These are phyloP conservation scores for Suillus americanus DNA, from an alignment of 768 basidiomycete species.

Conservation along the genomic window DNA sequence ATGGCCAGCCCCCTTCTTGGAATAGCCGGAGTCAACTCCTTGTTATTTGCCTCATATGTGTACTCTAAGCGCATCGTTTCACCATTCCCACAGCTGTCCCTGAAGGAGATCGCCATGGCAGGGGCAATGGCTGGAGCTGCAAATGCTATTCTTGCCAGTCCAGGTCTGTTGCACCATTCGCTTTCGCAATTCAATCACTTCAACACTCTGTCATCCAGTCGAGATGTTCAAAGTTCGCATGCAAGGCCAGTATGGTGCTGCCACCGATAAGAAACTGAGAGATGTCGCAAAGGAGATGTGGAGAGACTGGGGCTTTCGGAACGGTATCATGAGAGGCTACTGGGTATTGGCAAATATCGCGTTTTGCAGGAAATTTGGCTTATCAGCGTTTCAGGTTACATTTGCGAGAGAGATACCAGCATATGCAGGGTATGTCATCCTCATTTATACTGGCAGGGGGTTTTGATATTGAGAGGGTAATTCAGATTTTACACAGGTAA, in stretches of 20 bases:
- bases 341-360: constrained; percentile 58
- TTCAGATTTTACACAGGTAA: constrained; percentile 68
- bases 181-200: not conserved
- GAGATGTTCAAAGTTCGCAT: constrained; percentile 99
- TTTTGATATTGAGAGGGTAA: constrained; percentile 2
- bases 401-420: constrained; percentile 93
- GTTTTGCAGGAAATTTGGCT: not conserved
- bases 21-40: constrained; percentile 93
- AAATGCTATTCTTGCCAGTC: constrained; percentile 89
- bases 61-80: constrained; percentile 79
- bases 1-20: constrained; percentile 91
- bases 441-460: not conserved
- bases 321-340: constrained; percentile 95
- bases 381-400: constrained; percentile 58
- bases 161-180: constrained; percentile 48
- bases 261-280: constrained; percentile 75
- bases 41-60: constrained; percentile 92
- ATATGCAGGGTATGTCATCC: constrained; percentile 66
- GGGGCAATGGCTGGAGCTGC: constrained; percentile 92
- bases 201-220: constrained; percentile 42
- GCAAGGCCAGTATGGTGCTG: constrained; percentile 91
- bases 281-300: constrained; percentile 81
- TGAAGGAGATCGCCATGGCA: constrained; percentile 78
- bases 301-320: constrained; percentile 78
- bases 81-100: constrained; percentile 81